phyloP scores from a whole-genome alignment of 2,329 filamentous ascomycete genomes.

The Acrocalymma vagum region DNA sequence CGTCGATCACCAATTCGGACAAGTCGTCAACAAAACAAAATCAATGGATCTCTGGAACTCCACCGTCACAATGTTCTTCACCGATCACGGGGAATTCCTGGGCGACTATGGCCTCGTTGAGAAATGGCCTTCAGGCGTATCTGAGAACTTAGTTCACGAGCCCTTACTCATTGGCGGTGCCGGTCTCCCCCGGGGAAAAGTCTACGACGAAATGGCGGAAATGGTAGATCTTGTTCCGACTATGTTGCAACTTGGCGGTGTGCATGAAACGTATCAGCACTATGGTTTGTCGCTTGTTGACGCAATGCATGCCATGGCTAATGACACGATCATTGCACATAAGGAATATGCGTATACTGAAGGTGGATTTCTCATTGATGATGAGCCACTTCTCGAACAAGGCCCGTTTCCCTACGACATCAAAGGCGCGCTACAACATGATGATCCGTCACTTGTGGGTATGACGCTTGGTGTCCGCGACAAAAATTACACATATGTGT shows the following conservation, averaged over 20 bases:
- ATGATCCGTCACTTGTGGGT: constrained; percentile 53
- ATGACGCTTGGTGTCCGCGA: constrained; percentile 51
- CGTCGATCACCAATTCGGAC: constrained; percentile 56
- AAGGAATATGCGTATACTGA: constrained; percentile 55
- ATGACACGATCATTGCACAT: constrained; percentile 22
- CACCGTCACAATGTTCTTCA: constrained; percentile 55
- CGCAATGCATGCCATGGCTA: constrained; percentile 22
- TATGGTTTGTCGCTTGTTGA: constrained; percentile 49
- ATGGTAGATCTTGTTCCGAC: constrained; percentile 59
- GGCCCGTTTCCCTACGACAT: constrained; percentile 56
- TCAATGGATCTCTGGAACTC: constrained; percentile 46
- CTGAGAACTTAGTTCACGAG: constrained; percentile 52
- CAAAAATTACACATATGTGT: constrained; percentile 53
- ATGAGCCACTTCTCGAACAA: constrained; percentile 57
- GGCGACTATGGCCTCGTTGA: constrained; percentile 58
- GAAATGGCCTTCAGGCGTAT: constrained; percentile 57
- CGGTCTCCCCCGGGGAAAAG: constrained; percentile 47
- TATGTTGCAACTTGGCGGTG: constrained; percentile 49
- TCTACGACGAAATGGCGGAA: constrained; percentile 47
- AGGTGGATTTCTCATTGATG: constrained; percentile 53
- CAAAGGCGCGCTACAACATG: constrained; percentile 55
- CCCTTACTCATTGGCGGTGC: constrained; percentile 55
- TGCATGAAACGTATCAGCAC: constrained; percentile 51
- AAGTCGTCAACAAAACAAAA: constrained; percentile 46
- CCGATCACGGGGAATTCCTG: constrained; percentile 57